Evolutionary conservation across 1,284 basidiomycete species (phyloP).

Genomic region (Tilletia caries): DNA sequence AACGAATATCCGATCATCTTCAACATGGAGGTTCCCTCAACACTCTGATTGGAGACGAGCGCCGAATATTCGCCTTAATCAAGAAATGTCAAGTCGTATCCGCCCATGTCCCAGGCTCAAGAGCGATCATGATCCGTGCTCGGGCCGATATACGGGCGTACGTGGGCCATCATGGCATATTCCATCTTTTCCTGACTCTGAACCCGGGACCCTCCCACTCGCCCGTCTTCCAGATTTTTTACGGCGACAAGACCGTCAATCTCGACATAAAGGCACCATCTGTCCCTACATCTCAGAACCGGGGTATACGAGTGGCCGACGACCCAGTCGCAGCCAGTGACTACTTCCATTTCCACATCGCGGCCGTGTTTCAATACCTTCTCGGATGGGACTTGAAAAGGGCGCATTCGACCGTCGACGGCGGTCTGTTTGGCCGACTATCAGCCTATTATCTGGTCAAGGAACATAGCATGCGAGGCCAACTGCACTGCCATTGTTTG

Average conservation of each 20-base stretch:
- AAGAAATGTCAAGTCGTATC: not conserved
- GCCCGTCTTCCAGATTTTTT: not conserved
- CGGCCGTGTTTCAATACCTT: not conserved
- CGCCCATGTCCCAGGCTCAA: not conserved
- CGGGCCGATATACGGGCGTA: not conserved
- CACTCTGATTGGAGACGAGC: not conserved
- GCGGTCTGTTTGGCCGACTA: not conserved
- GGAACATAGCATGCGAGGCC: not conserved
- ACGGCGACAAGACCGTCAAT: not conserved
- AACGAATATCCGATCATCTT: not conserved
- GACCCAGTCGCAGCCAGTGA: not conserved
- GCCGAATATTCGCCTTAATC: not conserved
- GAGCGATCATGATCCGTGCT: not conserved
- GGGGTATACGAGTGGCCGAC: not conserved
- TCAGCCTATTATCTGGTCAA: not conserved
- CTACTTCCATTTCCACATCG: not conserved
- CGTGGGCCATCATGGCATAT: not conserved
- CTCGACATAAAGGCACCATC: not conserved
- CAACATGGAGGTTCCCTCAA: not conserved
- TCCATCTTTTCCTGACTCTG: not conserved
- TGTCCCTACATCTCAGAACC: not conserved
- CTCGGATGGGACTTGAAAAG: not conserved
- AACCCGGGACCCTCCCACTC: not conserved
- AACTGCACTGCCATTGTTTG: not conserved
- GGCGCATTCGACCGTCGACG: not conserved